Base-by-base conservation (phyloP, 257 asterid genomes). In the Nicotiana tomentosiformis region DNA sequence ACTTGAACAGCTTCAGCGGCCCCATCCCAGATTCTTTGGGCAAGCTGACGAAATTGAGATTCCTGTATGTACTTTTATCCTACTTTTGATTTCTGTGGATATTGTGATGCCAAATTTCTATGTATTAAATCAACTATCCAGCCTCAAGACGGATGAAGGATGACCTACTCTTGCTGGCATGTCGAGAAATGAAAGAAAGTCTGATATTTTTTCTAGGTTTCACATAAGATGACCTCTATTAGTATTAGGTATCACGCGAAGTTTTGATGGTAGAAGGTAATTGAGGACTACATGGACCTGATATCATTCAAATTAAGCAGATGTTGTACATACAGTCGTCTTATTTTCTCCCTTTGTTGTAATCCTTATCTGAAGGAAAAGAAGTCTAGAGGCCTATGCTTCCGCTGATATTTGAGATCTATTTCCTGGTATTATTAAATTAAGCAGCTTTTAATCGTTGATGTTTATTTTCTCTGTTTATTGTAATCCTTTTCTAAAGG, bases 11-110 rank as follows among this genome's bases (percentile, higher is more conserved):
- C 83, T 96, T 96, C 89, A 84, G 56, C 3, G 99, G 99, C 77
- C 97, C 97, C 56, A 94, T 96, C 81, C 99, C 99, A 26, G 94
- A 86, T 84, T 82, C 99, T 20, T 85, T 96, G 90, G 99, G 99
- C 82, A 96, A 87, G 91, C 90, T 96, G 84, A 91, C 94, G 6
- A 96, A 89, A 84, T 77, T 96, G 90, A 91, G 99, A 60, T 96
- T 96, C 91, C 98, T 96, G 99, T 96, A 81, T 83, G 99, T 93
- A 82, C 78, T 60, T 46, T 77, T 81, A 62, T 88, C 86, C 83
- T 81, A 68, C 69, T 43, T 79, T 86, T 12, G 49, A 78, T 69
- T 67, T 65, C 14, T 76, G 64, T 51, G 5, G 65, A 76, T 76
- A 53, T 51, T 53, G 80, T 76, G 26, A 53, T 51, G 65, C 46